Conservation (phyloP, 768 basidiomycete species). For the Auricularia cornea region DNA sequence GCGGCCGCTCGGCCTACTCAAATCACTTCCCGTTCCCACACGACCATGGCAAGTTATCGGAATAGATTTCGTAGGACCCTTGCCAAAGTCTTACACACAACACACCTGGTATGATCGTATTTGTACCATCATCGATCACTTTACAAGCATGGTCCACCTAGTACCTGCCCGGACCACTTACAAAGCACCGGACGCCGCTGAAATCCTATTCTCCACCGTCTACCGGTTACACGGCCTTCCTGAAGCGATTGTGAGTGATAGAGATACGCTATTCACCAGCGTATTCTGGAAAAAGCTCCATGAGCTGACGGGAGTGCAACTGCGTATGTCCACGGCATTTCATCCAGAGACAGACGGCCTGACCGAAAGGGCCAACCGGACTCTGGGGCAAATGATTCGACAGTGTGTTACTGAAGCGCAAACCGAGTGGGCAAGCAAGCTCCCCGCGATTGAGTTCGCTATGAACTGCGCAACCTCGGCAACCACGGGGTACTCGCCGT, state of each 20-base stretch:
- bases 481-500: conserved; percentile 14
- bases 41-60: conserved; percentile 21
- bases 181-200: conserved; percentile 25
- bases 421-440: conserved; percentile 6
- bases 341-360: conserved; percentile 37
- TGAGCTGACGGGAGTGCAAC: not conserved
- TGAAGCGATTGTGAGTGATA: conserved; percentile 30
- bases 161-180: conserved; percentile 23
- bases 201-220: conserved; percentile 26
- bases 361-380: conserved; percentile 22
- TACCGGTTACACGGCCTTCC: conserved; percentile 35
- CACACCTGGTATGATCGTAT: conserved; percentile 7
- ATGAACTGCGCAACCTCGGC: conserved; percentile 12
- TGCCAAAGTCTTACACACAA: conserved; percentile 16
- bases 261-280: conserved; percentile 35
- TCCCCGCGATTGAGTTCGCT: conserved; percentile 12
- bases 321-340: conserved; percentile 31
- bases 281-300: conserved; percentile 15
- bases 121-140: conserved; percentile 17
- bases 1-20: conserved; percentile 17
- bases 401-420: conserved; percentile 2
- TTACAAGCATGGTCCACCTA: conserved; percentile 18
- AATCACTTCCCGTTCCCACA: conserved; percentile 15
- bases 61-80: conserved; percentile 19
- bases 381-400: not conserved